Base-by-base conservation (phyloP, 1,284 basidiomycete genomes). In the Ceratobasidium sp. region DNA sequence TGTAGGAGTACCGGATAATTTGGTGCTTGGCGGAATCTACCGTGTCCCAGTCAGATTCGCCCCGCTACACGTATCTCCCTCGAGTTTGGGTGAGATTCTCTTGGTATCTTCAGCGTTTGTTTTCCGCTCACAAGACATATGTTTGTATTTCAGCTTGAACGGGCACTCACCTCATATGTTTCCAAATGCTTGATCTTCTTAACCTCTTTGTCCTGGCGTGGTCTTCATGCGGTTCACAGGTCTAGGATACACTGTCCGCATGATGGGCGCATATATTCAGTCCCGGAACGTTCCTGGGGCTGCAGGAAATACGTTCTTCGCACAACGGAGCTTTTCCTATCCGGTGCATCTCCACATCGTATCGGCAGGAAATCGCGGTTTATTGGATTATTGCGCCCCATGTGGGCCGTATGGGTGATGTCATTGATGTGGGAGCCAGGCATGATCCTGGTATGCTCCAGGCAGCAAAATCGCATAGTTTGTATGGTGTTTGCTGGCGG, bases 371-470 rank as follows among this genome's bases (percentile, higher is more conserved):
- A 62, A 52, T 52, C 46, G 33, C 27, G 39, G 21, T 36, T 62
- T 50, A 50, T 52, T 25, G 23, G 16, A 52, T 36, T 36, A 36
- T 36, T 36, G 5, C 33, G 33, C 33, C 33, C 49, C 29, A 33
- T n/a, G 30, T 30, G 60, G 47, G 49, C 49, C 29, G 21, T n/a
- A 47, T 30, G 60, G 47, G 49, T 53, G 60, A 64, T 53, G 60
- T 64, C 60, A 64, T 30, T 36, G 11, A 36, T 36, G 33, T 36
- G 11, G 33, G 5, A 4, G 11, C 33, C 33, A 36, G 11, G 11
- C 33, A 36, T 36, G 33, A 36, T 4, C 33, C 33, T 11, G 33
- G 33, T 11, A 36, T 36, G 33, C 11, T 36, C 33, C 33, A 36
- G 54, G 19, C 47, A 13, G 21, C 42, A 46, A 7, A 6, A 7